These are phyloP conservation scores for Rutstroemia sp. DNA, from an alignment of 2,329 filamentous ascomycete genomes.

Conservation along the genomic window DNA sequence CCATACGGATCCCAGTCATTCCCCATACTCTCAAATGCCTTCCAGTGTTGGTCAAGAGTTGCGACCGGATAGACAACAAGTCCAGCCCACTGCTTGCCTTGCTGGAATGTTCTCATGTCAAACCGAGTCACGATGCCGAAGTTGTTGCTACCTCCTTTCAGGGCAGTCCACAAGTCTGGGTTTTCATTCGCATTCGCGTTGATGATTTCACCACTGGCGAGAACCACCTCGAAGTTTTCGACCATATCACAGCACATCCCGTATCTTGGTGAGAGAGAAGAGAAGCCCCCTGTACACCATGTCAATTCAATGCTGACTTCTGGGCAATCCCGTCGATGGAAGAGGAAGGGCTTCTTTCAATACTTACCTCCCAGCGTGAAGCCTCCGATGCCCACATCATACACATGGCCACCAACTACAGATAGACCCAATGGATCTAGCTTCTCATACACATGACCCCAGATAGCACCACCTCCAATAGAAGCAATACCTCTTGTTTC, in stretches of 20 bases:
- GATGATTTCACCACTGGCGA: constrained; percentile 41
- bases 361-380: not conserved
- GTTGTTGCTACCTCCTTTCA: constrained; percentile 40
- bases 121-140: constrained; percentile 43
- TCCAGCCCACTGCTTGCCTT: constrained; percentile 13
- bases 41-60: not conserved
- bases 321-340: constrained; percentile 8
- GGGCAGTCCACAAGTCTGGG: constrained; percentile 43
- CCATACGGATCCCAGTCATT: not conserved
- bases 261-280: not conserved
- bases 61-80: not conserved
- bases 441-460: constrained; percentile 23
- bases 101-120: constrained; percentile 33
- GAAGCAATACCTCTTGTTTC: constrained; percentile 24
- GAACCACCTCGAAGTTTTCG: constrained; percentile 22
- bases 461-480: constrained; percentile 33
- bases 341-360: not conserved
- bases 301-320: constrained; percentile 19
- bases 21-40: not conserved
- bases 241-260: not conserved
- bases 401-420: constrained; percentile 13
- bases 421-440: constrained; percentile 9
- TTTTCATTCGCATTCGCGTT: constrained; percentile 34
- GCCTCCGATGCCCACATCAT: constrained; percentile 13
- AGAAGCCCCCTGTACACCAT: constrained; percentile 7